Conservation (phyloP, 2,329 filamentous ascomycete species). For the Hymenoscyphus albidus region DNA sequence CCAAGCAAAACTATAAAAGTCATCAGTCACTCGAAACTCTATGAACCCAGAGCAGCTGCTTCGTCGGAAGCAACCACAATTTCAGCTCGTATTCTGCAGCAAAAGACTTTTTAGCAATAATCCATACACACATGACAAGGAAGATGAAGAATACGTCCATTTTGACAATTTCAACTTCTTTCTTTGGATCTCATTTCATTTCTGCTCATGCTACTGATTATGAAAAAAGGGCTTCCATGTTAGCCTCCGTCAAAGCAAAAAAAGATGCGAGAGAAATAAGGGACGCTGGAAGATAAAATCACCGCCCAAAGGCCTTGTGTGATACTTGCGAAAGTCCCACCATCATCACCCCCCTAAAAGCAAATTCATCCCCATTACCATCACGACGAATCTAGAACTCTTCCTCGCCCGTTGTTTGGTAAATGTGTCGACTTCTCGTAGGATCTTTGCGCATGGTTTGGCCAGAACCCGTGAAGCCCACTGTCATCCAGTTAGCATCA, state of each 20-base stretch:
- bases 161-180: constrained; percentile 8
- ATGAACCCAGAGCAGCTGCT: too few relatives aligned
- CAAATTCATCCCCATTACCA: background rate
- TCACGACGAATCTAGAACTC: constrained; percentile 39
- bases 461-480: constrained; percentile 93
- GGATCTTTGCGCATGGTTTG: constrained; percentile 94
- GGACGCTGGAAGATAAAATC: constrained; percentile 23
- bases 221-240: constrained; percentile 32
- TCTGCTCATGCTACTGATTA: constrained; percentile 18
- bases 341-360: constrained; percentile 38
- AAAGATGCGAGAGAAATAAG: constrained; percentile 17
- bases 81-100: background rate
- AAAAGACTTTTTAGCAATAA: constrained; percentile 1
- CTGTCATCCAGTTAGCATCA: constrained; percentile 47
- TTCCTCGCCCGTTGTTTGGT: constrained; percentile 71
- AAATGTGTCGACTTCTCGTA: constrained; percentile 76
- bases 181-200: constrained; percentile 13
- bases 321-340: constrained; percentile 35
- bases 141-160: constrained; percentile 21
- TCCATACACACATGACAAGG: background rate
- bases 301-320: constrained; percentile 28
- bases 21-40: too few relatives aligned
- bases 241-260: constrained; percentile 40
- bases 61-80: background rate
- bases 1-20: too few relatives aligned